Conservation (phyloP, 352 stramenopile species). For the Blastocystis sp. region DNA sequence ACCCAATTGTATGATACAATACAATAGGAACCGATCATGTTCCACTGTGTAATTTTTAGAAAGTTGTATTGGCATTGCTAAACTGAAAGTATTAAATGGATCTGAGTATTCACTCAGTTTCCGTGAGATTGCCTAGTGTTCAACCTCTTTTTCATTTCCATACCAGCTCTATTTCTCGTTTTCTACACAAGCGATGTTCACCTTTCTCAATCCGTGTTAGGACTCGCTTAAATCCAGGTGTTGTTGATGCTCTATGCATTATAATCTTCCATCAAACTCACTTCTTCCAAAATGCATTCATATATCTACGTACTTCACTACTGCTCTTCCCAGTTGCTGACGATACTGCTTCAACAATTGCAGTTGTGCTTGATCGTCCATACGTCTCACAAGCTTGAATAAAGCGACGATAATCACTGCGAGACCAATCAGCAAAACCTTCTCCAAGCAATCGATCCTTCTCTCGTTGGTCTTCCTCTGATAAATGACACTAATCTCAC, state of each 20-base stretch:
- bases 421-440: conserved; percentile 28
- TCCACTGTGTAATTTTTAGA: background rate
- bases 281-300: conserved; percentile 21
- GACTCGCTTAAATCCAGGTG: background rate
- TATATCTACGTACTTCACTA: background rate
- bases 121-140: background rate
- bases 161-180: background rate
- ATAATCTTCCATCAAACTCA: background rate
- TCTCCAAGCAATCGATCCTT: conserved; percentile 14
- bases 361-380: background rate
- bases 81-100: background rate
- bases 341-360: background rate
- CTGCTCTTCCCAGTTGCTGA: background rate
- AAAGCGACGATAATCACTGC: conserved; percentile 10
- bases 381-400: conserved; percentile 17
- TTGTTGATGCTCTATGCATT: background rate
- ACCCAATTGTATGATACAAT: conserved; percentile 2
- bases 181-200: background rate
- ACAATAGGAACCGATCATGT: conserved; percentile 23
- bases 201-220: conserved; percentile 16
- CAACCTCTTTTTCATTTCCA: background rate
- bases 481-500: background rate
- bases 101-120: conserved; percentile 5
- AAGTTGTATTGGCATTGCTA: background rate
- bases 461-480: background rate